Evolutionary conservation across 2,329 filamentous ascomycete species (phyloP), one percentile per base, ranked within the genome.

Genomic region (Tolypocladium endophyticum): DNA sequence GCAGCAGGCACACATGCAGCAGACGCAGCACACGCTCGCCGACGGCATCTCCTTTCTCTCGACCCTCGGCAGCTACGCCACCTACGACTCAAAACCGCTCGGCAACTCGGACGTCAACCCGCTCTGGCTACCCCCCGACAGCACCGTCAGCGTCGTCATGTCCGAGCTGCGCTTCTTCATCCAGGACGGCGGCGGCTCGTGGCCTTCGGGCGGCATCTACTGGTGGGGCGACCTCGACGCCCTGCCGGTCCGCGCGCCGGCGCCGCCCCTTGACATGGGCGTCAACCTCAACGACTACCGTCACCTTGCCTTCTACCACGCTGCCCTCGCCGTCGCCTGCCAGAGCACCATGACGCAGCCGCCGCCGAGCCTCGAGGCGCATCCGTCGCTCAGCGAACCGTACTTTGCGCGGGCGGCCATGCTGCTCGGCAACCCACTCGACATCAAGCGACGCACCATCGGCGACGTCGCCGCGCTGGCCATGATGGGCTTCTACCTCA

Each of bases 401-500:
- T 79, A 72, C 67, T 80, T 79, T 62, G 72, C 75, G 4, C 71
- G 74, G 23, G 79, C 79, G 8, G 71, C 71, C 25, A 61, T 67
- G 52, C 71, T 81, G 8, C 63, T 81, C 3, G 77, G 78, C 11
- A 79, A 80, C 60, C 77, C 77, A 0, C 72, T 81, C 28, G 77
- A 81, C 58, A 72, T 76, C 30, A 73, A 73, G 2, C 71, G 69
- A 0, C 69, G 64, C 20, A 75, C 73, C 18, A 72, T 76, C n/a
- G 69, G 70, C 47, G 77, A 81, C 57, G 74, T 81, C 3, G 71
- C 76, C 0, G 70, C 74, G 1, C 67, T 81, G 36, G 74, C 74
- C 2, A 68, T 82, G 58, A 77, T 81, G 74, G 74, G 75, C 9
- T 71, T 79, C 57, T 81, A 80, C 63, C 68, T 81, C 23, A 66